A percentile compares a stretch with the other conserved stretches of the same genome.
These are phyloP conservation scores for Larix sibirica DNA, from an alignment of 83 land plant genomes.

Conservation along the genomic window DNA sequence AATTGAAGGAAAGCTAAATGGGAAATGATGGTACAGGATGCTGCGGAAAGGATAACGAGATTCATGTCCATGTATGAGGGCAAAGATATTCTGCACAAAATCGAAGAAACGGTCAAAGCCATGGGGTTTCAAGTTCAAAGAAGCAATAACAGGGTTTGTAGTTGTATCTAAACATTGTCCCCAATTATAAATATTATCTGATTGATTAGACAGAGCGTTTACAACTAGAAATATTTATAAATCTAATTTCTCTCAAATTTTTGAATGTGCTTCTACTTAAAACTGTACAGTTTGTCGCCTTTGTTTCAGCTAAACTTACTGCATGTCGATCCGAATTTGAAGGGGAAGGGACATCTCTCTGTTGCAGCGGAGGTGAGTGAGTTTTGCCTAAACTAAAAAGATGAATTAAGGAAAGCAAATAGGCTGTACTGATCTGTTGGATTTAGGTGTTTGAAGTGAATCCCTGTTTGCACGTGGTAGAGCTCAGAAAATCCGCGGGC, in stretches of 20 bases:
- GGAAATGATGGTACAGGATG: constrained; percentile 33
- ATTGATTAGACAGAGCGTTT: no score
- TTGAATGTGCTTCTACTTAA: no score
- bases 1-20: no score
- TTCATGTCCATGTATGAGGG: constrained; percentile 57
- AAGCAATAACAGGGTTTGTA: constrained; percentile 56
- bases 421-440: not conserved
- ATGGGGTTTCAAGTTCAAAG: constrained; percentile 63
- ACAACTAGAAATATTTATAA: not conserved
- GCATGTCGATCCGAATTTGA: constrained; percentile 25
- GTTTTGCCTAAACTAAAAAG: not conserved
- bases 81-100: constrained; percentile 59
- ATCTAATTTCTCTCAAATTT: not conserved
- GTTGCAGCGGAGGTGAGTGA: constrained; percentile 47
- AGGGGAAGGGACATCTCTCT: constrained; percentile 31
- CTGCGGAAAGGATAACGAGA: constrained; percentile 60
- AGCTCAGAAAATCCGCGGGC: constrained; percentile 65
- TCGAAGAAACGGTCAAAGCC: constrained; percentile 46
- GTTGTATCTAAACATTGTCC: not conserved
- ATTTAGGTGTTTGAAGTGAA: constrained; percentile 70
- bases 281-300: not conserved
- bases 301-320: constrained; percentile 36
- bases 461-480: constrained; percentile 70
- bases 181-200: no score
- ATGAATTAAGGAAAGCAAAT: not conserved